A percentile compares a stretch with the other conserved stretches of the same genome.
Conservation (phyloP, 2,329 filamentous ascomycete species). For the Stagonosporopsis rhizophila region DNA sequence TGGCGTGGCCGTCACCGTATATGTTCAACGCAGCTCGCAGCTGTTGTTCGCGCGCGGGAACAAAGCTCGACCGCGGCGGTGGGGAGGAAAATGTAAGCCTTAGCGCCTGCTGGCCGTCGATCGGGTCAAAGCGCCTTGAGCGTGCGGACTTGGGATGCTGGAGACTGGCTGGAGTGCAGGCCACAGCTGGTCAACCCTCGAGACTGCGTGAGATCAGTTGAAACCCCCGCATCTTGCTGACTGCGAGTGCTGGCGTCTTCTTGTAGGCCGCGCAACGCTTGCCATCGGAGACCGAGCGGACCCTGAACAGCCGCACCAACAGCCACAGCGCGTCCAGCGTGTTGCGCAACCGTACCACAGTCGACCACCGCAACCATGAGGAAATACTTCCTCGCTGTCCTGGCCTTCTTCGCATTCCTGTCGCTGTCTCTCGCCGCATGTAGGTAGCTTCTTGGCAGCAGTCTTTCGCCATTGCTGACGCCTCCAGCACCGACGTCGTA, state of each 20-base stretch:
- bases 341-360: conserved; percentile 19
- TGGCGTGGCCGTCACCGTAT: conserved; percentile 20
- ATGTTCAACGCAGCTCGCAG: conserved; percentile 1
- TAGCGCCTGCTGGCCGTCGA: conserved; percentile 33
- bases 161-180: too few species aligned
- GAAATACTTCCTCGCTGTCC: conserved; percentile 31
- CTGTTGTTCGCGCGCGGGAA: conserved; percentile 1
- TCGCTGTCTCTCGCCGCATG: conserved; percentile 53
- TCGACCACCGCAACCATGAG: conserved; percentile 22
- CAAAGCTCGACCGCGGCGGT: conserved; percentile 21
- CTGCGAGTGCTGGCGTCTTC: neutral
- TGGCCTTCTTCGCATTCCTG: conserved; percentile 45
- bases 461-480: neutral
- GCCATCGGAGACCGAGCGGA: conserved; percentile 8
- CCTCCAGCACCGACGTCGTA: conserved; percentile 64
- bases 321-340: conserved; percentile 9
- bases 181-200: conserved; percentile 4
- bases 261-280: conserved; percentile 4
- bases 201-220: neutral
- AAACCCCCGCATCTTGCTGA: neutral
- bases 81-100: conserved; percentile 44
- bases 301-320: conserved; percentile 1
- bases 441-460: conserved; percentile 32
- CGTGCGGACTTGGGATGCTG: conserved; percentile 5
- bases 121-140: conserved; percentile 6